Evolutionary conservation across 176 grass and related monocot genomes (phyloP).

Genomic region (Chloris gayana): DNA sequence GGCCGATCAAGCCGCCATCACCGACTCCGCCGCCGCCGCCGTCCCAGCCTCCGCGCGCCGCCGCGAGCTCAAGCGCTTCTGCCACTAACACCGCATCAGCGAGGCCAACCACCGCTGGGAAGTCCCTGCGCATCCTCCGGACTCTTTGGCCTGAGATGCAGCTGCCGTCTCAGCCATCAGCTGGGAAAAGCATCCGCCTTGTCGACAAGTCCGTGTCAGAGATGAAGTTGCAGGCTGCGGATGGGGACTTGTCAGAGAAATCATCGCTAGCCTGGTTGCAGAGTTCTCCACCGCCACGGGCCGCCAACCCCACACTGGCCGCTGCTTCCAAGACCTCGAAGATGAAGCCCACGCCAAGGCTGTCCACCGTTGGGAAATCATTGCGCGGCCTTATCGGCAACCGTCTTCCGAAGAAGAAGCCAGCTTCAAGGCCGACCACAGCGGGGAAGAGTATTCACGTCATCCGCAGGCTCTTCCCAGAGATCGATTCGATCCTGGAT

Average conservation of each 20-base stretch:
- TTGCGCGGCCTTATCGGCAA: not conserved
- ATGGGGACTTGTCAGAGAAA: too few species aligned
- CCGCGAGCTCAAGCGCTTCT: too few species aligned
- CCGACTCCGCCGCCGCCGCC: not conserved
- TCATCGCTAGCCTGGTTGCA: too few species aligned
- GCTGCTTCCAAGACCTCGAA: not conserved
- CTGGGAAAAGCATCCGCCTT: too few species aligned
- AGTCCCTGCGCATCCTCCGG: too few species aligned
- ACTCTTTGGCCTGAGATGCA: too few species aligned
- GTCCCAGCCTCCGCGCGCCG: not conserved
- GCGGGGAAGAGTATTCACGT: not conserved
- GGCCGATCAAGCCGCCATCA: not conserved
- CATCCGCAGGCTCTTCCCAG: not conserved
- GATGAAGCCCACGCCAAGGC: not conserved
- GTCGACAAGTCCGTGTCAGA: too few species aligned
- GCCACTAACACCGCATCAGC: not conserved
- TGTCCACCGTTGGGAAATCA: not conserved
- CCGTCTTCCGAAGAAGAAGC: not conserved
- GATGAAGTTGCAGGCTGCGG: too few species aligned
- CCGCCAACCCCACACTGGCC: not conserved
- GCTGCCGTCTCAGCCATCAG: too few species aligned
- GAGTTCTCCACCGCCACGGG: too few species aligned
- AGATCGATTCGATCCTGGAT: not conserved
- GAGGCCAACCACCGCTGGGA: too few species aligned
- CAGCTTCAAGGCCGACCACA: not conserved